phyloP scores from a whole-genome alignment of 108 stramenopile species.

The Nitzschia sp. region DNA sequence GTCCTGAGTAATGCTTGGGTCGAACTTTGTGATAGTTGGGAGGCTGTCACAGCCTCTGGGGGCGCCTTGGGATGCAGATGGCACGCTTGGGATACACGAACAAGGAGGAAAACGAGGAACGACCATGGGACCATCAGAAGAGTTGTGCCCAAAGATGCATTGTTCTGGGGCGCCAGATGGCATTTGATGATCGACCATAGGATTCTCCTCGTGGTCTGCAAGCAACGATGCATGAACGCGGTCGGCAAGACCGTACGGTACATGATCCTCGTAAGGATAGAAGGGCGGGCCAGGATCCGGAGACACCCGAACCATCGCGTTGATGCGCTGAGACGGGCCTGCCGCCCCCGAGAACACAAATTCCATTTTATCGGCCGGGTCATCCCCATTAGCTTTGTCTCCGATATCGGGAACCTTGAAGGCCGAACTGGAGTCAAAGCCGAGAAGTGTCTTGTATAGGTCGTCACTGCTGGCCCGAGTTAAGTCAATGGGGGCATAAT shows the following conservation, averaged over 20 bases:
- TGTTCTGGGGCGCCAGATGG: not conserved
- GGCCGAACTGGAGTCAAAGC: not conserved
- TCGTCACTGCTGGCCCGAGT: slow-evolving; percentile 6
- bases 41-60: not conserved
- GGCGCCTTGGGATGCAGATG: not conserved
- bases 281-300: not conserved
- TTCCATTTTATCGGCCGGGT: not conserved
- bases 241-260: not conserved
- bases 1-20: not conserved
- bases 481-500: slow-evolving; percentile 5
- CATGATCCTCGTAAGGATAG: not conserved
- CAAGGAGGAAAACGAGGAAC: not conserved
- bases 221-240: not conserved
- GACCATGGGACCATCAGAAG: not conserved
- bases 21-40: not conserved
- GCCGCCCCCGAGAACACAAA: not conserved
- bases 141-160: not conserved
- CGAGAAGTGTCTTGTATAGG: not conserved
- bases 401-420: not conserved
- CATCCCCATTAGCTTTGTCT: too few species aligned
- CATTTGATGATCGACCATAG: not conserved
- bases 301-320: not conserved
- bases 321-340: not conserved
- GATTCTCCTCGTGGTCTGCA: not conserved
- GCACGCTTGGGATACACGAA: too few species aligned